phyloP scores from a whole-genome alignment of 768 basidiomycete genomes.

The Amanita pallidorosea region DNA sequence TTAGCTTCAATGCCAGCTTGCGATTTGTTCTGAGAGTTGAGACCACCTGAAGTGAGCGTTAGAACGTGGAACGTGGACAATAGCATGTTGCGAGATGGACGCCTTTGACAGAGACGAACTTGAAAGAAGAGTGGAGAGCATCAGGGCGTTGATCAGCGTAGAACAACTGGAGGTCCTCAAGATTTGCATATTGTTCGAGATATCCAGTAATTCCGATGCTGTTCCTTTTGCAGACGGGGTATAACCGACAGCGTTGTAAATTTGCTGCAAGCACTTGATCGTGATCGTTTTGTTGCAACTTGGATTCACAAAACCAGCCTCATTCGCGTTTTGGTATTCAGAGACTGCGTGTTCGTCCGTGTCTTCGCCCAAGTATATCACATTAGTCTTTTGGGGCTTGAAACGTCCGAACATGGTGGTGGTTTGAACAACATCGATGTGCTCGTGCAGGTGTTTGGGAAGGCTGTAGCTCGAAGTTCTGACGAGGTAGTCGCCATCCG shows the following conservation, averaged over 20 bases:
- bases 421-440: constrained; percentile 58
- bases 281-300: constrained; percentile 41
- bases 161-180: constrained; percentile 38
- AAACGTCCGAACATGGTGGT: constrained; percentile 56
- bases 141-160: constrained; percentile 32
- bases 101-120: constrained; percentile 42
- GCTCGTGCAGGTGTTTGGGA: constrained; percentile 42
- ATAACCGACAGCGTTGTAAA: constrained; percentile 43
- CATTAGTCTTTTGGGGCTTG: constrained; percentile 30
- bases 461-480: constrained; percentile 59
- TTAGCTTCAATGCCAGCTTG: constrained; percentile 54
- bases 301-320: constrained; percentile 30
- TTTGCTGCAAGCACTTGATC: constrained; percentile 37
- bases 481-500: constrained; percentile 38
- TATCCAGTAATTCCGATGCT: constrained; percentile 44
- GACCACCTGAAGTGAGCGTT: constrained; percentile 30
- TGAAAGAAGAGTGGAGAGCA: constrained; percentile 39
- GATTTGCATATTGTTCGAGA: constrained; percentile 39
- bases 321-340: constrained; percentile 9
- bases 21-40: constrained; percentile 39
- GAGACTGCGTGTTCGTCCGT: constrained; percentile 9
- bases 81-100: not conserved
- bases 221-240: constrained; percentile 28
- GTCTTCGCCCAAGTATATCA: constrained; percentile 18
- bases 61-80: constrained; percentile 1